phyloP scores from a whole-genome alignment of 176 grass and related monocot genomes.

The Puccinellia tenuiflora region DNA sequence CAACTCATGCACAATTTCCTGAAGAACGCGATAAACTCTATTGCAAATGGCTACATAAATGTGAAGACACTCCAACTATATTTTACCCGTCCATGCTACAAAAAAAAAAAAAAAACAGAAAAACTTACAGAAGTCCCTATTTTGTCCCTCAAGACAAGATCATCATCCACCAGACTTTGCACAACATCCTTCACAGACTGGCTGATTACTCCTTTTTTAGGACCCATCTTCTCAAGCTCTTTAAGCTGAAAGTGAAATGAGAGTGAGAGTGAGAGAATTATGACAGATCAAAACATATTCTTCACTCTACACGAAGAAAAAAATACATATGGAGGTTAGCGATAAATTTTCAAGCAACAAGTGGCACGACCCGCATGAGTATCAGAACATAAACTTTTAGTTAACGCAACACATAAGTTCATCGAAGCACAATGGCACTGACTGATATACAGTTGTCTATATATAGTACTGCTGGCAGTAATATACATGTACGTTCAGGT shows the following conservation, averaged over 20 bases:
- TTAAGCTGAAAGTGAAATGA: slow-evolving; percentile 62
- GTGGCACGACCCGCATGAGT: background rate
- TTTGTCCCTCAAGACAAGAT: slow-evolving; percentile 96
- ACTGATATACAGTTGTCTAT: background rate
- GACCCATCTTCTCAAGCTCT: slow-evolving; percentile 94
- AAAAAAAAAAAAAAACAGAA: background rate
- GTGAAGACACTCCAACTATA: background rate
- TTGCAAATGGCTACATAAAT: background rate
- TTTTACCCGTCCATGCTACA: background rate
- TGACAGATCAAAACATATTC: background rate
- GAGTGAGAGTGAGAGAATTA: background rate
- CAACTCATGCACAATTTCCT: background rate
- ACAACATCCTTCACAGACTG: slow-evolving; percentile 98
- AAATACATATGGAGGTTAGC: background rate
- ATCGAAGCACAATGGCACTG: background rate
- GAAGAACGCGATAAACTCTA: background rate
- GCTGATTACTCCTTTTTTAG: slow-evolving; percentile 92
- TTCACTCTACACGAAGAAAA: background rate
- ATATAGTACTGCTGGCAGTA: background rate
- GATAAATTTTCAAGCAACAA: background rate
- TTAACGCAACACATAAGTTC: background rate
- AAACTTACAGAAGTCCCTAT: slow-evolving; percentile 89
- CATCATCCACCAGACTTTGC: slow-evolving; percentile 97
- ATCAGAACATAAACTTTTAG: background rate
- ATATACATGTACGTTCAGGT: background rate